These are phyloP conservation scores for Hyphodiscus sp. DNA, from an alignment of 2,329 filamentous ascomycete genomes.

Conservation along the genomic window DNA sequence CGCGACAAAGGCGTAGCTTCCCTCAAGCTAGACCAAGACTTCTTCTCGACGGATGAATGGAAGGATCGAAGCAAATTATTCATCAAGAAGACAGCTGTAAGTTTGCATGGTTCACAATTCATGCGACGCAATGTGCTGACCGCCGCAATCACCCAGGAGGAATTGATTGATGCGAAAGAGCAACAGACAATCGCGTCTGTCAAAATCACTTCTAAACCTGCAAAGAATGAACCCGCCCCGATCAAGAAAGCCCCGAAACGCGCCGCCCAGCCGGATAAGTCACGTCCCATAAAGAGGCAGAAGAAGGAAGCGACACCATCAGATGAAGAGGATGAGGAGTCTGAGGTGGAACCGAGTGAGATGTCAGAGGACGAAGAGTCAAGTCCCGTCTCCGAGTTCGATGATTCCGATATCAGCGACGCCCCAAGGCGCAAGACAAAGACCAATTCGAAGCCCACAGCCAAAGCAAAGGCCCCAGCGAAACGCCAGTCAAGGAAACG, in stretches of 20 bases:
- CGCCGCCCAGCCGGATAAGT: constrained; percentile 36
- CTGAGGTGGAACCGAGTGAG: constrained; percentile 10
- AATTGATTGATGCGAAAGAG: constrained; percentile 9
- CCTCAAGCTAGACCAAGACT: constrained; percentile 42
- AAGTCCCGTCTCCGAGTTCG: constrained; percentile 8
- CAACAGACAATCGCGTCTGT: constrained; percentile 4
- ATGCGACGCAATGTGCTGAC: constrained; percentile 1
- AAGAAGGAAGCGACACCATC: constrained; percentile 25
- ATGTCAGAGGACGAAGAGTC: constrained; percentile 7
- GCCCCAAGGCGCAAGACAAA: constrained; percentile 37
- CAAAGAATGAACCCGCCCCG: constrained; percentile 16
- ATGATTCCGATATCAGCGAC: constrained; percentile 15
- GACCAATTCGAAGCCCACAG: constrained; percentile 34
- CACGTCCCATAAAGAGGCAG: constrained; percentile 26
- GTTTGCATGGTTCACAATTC: constrained; percentile 15
- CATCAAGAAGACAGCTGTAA: constrained; percentile 50
- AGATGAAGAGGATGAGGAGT: constrained; percentile 14
- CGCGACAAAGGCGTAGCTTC: constrained; percentile 46
- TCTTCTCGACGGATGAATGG: constrained; percentile 46
- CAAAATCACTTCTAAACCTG: constrained; percentile 45
- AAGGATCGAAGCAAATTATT: constrained; percentile 51
- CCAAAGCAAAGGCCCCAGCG: constrained; percentile 15
- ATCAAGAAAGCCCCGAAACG: constrained; percentile 30
- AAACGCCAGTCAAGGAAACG: constrained; percentile 25
- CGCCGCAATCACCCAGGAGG: constrained; percentile 1